Conservation (phyloP, 345 rosid species). For the Erysimum cheiranthoides region DNA sequence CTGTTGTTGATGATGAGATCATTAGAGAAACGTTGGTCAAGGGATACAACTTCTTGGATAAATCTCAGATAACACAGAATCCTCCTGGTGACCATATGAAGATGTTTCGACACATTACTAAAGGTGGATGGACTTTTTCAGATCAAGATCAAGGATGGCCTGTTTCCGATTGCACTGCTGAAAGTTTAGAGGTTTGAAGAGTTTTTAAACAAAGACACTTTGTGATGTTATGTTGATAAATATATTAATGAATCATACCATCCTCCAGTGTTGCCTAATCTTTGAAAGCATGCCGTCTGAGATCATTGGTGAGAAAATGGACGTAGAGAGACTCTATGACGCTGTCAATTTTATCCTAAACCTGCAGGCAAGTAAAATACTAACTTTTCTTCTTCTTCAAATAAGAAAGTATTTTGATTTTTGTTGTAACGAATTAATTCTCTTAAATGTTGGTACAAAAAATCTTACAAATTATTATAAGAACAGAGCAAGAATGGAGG, state of each 20-base stretch:
- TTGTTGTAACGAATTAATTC: no score
- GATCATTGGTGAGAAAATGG: constrained; percentile 12
- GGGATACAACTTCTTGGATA: constrained; percentile 49
- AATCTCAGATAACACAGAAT: constrained; percentile 52
- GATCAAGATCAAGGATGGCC: constrained; percentile 76
- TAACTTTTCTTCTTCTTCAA: no score
- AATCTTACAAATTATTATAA: no score
- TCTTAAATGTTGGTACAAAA: no score
- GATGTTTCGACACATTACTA: constrained; percentile 59
- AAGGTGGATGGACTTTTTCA: constrained; percentile 75
- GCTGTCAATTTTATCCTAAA: not conserved
- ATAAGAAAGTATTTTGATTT: no score
- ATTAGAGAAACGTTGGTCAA: constrained; percentile 40
- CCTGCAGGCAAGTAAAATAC: not conserved
- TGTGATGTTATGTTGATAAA: no score
- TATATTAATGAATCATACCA: no score
- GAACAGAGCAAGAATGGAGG: constrained; percentile 7
- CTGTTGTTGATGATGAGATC: constrained; percentile 42
- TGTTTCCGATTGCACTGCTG: constrained; percentile 79
- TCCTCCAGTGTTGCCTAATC: constrained; percentile 19
- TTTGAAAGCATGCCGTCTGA: constrained; percentile 4
- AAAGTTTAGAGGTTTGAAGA: constrained; percentile 56
- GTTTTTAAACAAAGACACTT: not conserved
- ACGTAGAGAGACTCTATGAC: constrained; percentile 1
- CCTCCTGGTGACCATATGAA: constrained; percentile 57